Evolutionary conservation across 2,329 filamentous ascomycete species (phyloP), one percentile per base, ranked within the genome.

Genomic region (Colletotrichum higginsianum): DNA sequence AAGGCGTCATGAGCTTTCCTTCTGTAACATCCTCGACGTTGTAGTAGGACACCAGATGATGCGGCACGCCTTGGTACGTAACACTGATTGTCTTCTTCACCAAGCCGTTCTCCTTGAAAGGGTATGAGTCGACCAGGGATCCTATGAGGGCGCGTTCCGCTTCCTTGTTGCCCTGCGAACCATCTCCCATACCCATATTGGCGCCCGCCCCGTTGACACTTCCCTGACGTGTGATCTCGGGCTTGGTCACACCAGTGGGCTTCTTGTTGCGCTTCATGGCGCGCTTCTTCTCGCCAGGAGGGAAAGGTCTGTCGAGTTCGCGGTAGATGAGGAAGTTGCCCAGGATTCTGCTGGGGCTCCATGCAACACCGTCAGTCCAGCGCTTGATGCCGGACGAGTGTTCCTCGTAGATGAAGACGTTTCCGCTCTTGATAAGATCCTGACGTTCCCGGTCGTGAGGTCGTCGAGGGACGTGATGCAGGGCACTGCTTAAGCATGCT

Each of bases 41-140:
- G 84, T 98, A 98, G 80, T 98, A 98, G 18, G 93, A 95, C 50
- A 98, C 94, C 62, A 98, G 84, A 77, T 97, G 95, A 77, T 97
- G 95, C 2, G 90, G 91, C 2, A 95, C 88, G 2, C 92, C 92
- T 35, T 92, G 87, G 61, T 92, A 90, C 2, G 88, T 90, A 49
- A 98, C 90, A 76, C 92, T 96, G 81, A 98, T 95, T 0, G 95
- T 98, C 85, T 98, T 98, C 87, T 98, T 98, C 74, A 98, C 89
- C 50, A 98, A 83, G 0, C 95, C 95, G 1, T 90, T 89, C 16
- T 90, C 86, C 78, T 96, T 96, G 87, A 98, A 98, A 42, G 91
- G 90, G 77, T 98, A 98, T 0, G 93, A 95, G 81, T 97, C 95
- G n/a, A 96, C 89, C 15, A 98, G 86, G 0, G 94, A 97, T 82